Percentiles rank a stretch among this genome's conserved stretches.
Evolutionary conservation across 1,139 yeast genomes (phyloP).

Genomic region (Magnusiomyces starmeri): DNA sequence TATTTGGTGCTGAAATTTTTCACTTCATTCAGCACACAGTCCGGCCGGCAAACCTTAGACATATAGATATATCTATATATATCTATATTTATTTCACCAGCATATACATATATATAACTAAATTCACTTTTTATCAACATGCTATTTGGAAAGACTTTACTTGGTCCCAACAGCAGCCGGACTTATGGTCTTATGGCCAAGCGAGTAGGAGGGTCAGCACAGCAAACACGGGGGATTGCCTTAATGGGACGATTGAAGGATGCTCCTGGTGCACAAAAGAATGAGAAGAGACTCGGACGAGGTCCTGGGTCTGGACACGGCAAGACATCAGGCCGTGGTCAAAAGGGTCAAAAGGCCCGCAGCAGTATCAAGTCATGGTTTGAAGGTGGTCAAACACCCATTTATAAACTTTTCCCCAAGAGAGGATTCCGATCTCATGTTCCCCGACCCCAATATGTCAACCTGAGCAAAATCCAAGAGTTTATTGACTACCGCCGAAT

Average conservation of each 20-base stretch:
- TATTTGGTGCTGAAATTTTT: no score
- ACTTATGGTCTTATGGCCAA: no score
- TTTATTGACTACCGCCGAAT: conserved; percentile 39
- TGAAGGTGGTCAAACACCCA: conserved; percentile 99
- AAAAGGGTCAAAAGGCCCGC: conserved; percentile 97
- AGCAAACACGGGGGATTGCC: conserved; percentile 12
- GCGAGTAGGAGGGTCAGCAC: no score
- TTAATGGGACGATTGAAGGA: conserved; percentile 17
- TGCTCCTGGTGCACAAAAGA: conserved; percentile 32
- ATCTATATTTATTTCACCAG: no score
- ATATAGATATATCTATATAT: no score
- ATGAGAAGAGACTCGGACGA: conserved; percentile 77
- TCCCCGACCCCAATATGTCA: conserved; percentile 31
- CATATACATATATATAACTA: no score
- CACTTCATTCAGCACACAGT: no score
- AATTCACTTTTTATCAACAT: no score
- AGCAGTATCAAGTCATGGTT: conserved; percentile 87
- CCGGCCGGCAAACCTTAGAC: no score
- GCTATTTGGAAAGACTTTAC: no score
- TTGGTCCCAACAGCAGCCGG: no score
- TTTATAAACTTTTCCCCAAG: conserved; percentile 81
- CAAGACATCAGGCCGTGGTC: conserved; percentile 96
- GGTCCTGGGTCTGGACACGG: conserved; percentile 90
- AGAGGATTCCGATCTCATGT: conserved; percentile 59
- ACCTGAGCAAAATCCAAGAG: conserved; percentile 56